These are phyloP conservation scores for Albizia julibrissin DNA, from an alignment of 306 rosid species.

Conservation along the genomic window DNA sequence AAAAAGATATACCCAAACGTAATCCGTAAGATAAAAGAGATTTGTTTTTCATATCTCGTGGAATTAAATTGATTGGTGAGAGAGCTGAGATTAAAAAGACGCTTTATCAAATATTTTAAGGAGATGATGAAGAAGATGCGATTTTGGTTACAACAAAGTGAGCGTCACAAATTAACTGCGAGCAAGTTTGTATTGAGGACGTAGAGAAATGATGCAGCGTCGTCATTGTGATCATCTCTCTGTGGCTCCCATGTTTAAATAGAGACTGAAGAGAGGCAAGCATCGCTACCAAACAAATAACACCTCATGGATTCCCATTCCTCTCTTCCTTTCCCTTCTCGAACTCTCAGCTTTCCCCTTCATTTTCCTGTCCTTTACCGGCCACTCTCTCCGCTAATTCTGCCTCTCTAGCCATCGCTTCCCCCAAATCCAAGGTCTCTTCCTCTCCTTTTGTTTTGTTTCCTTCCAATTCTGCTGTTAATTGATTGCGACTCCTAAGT, in stretches of 20 bases:
- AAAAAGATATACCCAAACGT: no score
- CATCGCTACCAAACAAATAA: constrained; percentile 33
- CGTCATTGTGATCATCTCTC: not conserved
- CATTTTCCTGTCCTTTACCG: constrained; percentile 28
- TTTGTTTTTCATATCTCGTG: not conserved
- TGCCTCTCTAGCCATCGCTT: constrained; percentile 36
- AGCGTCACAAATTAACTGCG: not conserved
- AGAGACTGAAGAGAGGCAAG: not conserved
- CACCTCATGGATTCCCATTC: constrained; percentile 47
- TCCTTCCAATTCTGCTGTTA: not conserved
- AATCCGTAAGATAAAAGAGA: not conserved
- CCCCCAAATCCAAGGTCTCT: constrained; percentile 44
- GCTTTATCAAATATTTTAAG: not conserved
- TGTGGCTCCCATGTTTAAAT: not conserved
- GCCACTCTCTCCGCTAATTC: constrained; percentile 39
- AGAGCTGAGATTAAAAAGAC: not conserved
- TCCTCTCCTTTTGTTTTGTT: not conserved
- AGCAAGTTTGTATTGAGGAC: not conserved
- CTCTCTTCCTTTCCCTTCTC: constrained; percentile 38
- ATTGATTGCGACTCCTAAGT: not conserved
- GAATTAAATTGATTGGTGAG: not conserved
- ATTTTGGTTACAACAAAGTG: not conserved
- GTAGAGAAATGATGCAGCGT: not conserved
- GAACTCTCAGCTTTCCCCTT: constrained; percentile 35
- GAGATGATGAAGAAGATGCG: not conserved